A percentile compares a stretch with the other conserved stretches of the same genome.
phyloP scores from a whole-genome alignment of 2,329 filamentous ascomycete species.

The Penicillium sp. region DNA sequence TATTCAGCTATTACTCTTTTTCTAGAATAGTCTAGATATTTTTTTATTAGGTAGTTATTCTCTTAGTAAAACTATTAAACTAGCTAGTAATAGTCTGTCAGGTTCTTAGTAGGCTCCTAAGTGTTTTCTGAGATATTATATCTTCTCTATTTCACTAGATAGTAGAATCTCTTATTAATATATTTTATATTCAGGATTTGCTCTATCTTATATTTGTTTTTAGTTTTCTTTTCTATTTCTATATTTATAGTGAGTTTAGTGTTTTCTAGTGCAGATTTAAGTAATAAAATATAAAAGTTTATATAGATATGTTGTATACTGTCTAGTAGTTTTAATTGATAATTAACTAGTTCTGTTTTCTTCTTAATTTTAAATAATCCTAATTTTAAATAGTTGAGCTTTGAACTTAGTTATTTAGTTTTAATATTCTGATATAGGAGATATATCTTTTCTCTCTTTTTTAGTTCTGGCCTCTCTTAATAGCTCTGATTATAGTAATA shows the following conservation, averaged over 20 bases:
- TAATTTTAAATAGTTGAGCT: neutral
- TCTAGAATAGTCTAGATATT: too few relatives aligned
- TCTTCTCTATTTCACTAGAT: too few relatives aligned
- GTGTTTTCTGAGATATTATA: constrained; percentile 1
- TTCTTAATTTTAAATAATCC: constrained; percentile 2
- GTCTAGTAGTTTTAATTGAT: neutral
- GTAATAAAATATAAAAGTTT: neutral
- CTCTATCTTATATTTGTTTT: too few relatives aligned
- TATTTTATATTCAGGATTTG: too few relatives aligned
- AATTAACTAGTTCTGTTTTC: constrained; percentile 7
- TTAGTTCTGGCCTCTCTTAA: neutral
- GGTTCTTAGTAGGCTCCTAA: constrained; percentile 12
- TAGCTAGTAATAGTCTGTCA: constrained; percentile 9
- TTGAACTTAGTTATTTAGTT: neutral
- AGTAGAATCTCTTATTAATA: too few relatives aligned
- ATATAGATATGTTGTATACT: neutral
- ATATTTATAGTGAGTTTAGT: too few relatives aligned
- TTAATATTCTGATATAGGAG: constrained; percentile 5
- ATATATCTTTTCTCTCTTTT: neutral
- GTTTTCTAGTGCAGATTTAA: neutral
- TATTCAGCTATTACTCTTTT: neutral
- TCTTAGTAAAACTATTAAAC: constrained; percentile 4
- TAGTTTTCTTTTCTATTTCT: too few relatives aligned
- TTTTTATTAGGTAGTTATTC: neutral
- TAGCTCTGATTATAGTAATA: too few relatives aligned